These are phyloP conservation scores for Fusarium algeriense DNA, from an alignment of 2,329 filamentous ascomycete species.

Conservation along the genomic window DNA sequence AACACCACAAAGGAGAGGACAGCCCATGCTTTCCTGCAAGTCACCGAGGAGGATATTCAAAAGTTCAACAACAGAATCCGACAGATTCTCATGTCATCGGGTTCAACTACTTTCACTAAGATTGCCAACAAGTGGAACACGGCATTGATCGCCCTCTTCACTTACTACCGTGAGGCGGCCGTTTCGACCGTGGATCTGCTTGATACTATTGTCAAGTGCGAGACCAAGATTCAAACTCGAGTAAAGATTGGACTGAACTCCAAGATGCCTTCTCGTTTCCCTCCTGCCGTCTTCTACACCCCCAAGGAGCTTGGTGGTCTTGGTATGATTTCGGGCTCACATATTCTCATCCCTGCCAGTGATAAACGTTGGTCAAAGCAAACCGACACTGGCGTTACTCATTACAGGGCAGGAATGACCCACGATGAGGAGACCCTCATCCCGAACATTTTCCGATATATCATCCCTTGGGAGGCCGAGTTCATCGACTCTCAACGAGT, in stretches of 20 bases:
- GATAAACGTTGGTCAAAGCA: constrained; percentile 99
- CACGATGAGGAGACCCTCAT: constrained; percentile 98
- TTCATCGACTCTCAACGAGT: constrained; percentile 99
- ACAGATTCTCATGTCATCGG: constrained; percentile 98
- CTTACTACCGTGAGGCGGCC: constrained; percentile 97
- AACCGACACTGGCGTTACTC: constrained; percentile 95
- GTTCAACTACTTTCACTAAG: constrained; percentile 99
- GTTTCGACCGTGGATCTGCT: constrained; percentile 94
- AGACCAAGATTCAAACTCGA: constrained; percentile 98
- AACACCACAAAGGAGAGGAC: constrained; percentile 97
- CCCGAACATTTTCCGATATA: constrained; percentile 99
- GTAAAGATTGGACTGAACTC: constrained; percentile 99
- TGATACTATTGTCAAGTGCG: constrained; percentile 98
- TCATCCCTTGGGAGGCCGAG: constrained; percentile 98
- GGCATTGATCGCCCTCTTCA: constrained; percentile 94
- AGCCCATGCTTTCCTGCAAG: constrained; percentile 96
- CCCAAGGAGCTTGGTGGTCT: constrained; percentile 97
- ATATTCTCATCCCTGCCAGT: constrained; percentile 96
- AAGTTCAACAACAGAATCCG: constrained; percentile 99
- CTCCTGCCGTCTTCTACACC: constrained; percentile 97
- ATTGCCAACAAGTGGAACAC: constrained; percentile 99
- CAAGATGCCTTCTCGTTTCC: constrained; percentile 99
- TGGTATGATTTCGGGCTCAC: constrained; percentile 98
- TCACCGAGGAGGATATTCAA: constrained; percentile 96
- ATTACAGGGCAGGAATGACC: constrained; percentile 97